Percentiles rank a stretch among this genome's conserved stretches.
Evolutionary conservation across 1,284 basidiomycete species (phyloP).

Genomic region (Cutaneotrichosporon curvatum): DNA sequence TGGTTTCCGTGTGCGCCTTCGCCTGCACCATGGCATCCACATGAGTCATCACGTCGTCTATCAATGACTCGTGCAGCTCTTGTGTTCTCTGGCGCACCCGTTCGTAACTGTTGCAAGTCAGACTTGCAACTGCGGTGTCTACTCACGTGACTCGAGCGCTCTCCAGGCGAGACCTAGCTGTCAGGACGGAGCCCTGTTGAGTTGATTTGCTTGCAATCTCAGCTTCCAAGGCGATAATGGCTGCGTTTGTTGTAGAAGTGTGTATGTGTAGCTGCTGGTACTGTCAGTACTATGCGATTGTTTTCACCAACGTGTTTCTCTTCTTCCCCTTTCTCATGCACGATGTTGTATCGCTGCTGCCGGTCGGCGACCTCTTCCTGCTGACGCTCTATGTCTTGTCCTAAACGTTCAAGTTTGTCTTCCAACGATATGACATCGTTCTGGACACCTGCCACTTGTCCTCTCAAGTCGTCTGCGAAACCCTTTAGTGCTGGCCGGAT

Average conservation of each 20-base stretch:
- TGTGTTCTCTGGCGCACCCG: slow-evolving; percentile 39
- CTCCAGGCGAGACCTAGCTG: slow-evolving; percentile 34
- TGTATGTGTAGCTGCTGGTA: slow-evolving; percentile 32
- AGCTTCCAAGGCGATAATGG: slow-evolving; percentile 31
- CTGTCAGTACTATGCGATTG: not conserved
- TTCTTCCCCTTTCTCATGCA: slow-evolving; percentile 63
- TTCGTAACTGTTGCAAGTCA: slow-evolving; percentile 26
- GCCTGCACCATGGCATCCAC: slow-evolving; percentile 39
- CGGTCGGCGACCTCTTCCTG: slow-evolving; percentile 63
- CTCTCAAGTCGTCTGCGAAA: slow-evolving; percentile 61
- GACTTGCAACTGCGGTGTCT: not conserved
- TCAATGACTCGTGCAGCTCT: slow-evolving; percentile 31
- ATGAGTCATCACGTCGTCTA: slow-evolving; percentile 32
- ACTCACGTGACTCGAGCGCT: slow-evolving; percentile 38
- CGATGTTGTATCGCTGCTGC: slow-evolving; percentile 49
- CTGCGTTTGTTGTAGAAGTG: slow-evolving; percentile 24
- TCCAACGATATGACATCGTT: slow-evolving; percentile 68
- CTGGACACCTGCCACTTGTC: slow-evolving; percentile 60
- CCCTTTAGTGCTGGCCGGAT: slow-evolving; percentile 64
- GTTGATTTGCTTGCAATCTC: slow-evolving; percentile 34
- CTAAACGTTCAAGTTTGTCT: slow-evolving; percentile 65
- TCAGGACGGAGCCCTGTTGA: slow-evolving; percentile 33
- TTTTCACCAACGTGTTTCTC: slow-evolving; percentile 58
- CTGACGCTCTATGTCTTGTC: slow-evolving; percentile 35
- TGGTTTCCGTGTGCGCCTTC: slow-evolving; percentile 38